Conservation (phyloP, 495 filamentous ascomycete genomes). For the Pseudoneurospora amorphoporcata region DNA sequence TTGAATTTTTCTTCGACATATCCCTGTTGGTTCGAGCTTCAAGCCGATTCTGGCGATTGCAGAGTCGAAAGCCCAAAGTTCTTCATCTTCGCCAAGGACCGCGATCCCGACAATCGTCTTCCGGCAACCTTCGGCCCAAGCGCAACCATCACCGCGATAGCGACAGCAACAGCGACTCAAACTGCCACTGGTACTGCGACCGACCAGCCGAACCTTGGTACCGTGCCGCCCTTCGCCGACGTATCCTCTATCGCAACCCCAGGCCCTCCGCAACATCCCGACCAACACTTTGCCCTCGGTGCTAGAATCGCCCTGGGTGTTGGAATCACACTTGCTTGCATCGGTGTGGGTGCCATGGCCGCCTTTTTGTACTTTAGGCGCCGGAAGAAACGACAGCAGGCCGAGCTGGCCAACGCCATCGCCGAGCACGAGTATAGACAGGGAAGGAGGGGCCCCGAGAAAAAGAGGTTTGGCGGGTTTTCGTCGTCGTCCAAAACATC, state of each 20-base stretch:
- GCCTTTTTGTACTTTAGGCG: constrained; percentile 19
- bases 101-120: constrained; percentile 2
- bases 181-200: not conserved
- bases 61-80: constrained; percentile 10
- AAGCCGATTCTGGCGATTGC: constrained; percentile 9
- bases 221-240: not conserved
- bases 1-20: constrained; percentile 16
- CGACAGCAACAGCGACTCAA: not conserved
- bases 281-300: constrained; percentile 13
- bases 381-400: constrained; percentile 11
- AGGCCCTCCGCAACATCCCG: not conserved
- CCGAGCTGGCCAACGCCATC: constrained; percentile 9
- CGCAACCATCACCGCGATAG: not conserved
- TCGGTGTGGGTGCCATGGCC: constrained; percentile 20
- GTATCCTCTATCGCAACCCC: not conserved
- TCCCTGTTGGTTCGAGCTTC: constrained; percentile 22
- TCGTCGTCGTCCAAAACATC: constrained; percentile 13
- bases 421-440: constrained; percentile 12
- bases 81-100: not conserved
- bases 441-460: constrained; percentile 13
- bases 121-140: constrained; percentile 6
- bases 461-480: constrained; percentile 3
- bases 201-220: not conserved
- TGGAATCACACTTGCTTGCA: constrained; percentile 11
- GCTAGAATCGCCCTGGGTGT: constrained; percentile 19